A percentile compares a stretch with the other conserved stretches of the same genome.
These are phyloP conservation scores for Verticillium albo-atrum DNA, from an alignment of 2,329 filamentous ascomycete species.

Conservation along the genomic window DNA sequence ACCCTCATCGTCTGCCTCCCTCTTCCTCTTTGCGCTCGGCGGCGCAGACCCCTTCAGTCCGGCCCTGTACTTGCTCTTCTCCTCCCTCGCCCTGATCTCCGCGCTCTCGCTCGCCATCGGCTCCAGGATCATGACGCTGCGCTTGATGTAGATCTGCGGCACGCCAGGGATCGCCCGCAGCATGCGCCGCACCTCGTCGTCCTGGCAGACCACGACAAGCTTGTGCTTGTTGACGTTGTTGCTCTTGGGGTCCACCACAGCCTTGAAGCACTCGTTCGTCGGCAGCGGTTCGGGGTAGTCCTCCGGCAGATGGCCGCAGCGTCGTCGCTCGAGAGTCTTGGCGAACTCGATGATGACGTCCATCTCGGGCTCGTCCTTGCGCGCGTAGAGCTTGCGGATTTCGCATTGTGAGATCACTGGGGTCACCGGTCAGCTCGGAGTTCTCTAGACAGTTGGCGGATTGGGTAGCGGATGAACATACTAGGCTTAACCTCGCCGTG, in stretches of 20 bases:
- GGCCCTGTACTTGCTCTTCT: constrained; percentile 68
- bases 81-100: constrained; percentile 60
- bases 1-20: constrained; percentile 36
- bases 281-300: constrained; percentile 67
- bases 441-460: background rate
- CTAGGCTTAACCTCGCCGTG: constrained; percentile 82
- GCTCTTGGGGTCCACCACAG: constrained; percentile 74
- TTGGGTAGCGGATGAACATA: constrained; percentile 32
- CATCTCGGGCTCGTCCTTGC: constrained; percentile 48
- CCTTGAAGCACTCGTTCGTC: constrained; percentile 64
- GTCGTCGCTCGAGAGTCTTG: constrained; percentile 64
- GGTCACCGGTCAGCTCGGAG: background rate
- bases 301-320: constrained; percentile 73
- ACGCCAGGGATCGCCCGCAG: constrained; percentile 67
- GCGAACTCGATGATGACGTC: constrained; percentile 65
- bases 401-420: constrained; percentile 76
- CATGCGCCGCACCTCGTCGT: constrained; percentile 55
- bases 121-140: constrained; percentile 68
- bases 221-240: constrained; percentile 70
- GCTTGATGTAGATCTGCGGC: constrained; percentile 72
- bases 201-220: constrained; percentile 75
- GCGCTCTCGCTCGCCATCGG: constrained; percentile 68
- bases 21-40: constrained; percentile 44
- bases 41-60: constrained; percentile 54
- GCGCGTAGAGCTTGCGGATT: constrained; percentile 72